Conservation (phyloP, 129 eudicot species). For the Flaveria trinervia region DNA sequence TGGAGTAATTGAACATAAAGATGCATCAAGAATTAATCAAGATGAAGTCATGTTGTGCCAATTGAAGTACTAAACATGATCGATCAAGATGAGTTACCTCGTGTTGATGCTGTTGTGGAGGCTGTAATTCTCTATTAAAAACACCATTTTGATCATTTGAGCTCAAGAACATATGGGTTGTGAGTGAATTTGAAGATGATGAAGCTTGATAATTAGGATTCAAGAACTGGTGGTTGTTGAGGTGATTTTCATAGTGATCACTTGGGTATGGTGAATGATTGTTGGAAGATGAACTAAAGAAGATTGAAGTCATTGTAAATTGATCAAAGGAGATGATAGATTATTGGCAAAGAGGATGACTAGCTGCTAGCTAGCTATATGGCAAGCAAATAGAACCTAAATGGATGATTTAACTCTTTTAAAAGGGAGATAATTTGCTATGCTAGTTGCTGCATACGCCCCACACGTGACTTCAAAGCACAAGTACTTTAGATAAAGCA, state of each 20-base stretch:
- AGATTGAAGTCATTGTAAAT: slow-evolving; percentile 45
- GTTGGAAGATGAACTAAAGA: slow-evolving; percentile 39
- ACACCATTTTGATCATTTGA: slow-evolving; percentile 43
- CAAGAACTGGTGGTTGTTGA: slow-evolving; percentile 36
- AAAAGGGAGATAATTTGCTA: slow-evolving; percentile 15
- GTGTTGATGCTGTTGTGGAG: slow-evolving; percentile 35
- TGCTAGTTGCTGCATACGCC: slow-evolving; percentile 37
- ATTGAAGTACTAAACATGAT: background rate
- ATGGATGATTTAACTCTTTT: slow-evolving; percentile 27
- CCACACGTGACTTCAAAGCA: slow-evolving; percentile 35
- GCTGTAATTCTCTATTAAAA: slow-evolving; percentile 20
- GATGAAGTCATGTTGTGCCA: background rate
- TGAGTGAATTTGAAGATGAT: slow-evolving; percentile 45
- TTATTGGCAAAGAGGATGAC: slow-evolving; percentile 8
- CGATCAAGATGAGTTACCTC: slow-evolving; percentile 36
- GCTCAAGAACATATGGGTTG: slow-evolving; percentile 46
- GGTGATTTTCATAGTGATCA: slow-evolving; percentile 39
- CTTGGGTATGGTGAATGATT: slow-evolving; percentile 43
- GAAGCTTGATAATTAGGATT: slow-evolving; percentile 42
- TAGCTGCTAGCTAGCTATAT: slow-evolving; percentile 15
- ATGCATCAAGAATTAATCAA: slow-evolving; percentile 9
- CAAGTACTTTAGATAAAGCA: slow-evolving; percentile 7
- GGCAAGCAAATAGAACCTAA: slow-evolving; percentile 39
- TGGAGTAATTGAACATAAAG: background rate
- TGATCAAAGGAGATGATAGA: slow-evolving; percentile 3